Evolutionary conservation across 129 eudicot genomes (phyloP), one percentile per base, ranked within the genome.

Genomic region (Escallonia rubra): DNA sequence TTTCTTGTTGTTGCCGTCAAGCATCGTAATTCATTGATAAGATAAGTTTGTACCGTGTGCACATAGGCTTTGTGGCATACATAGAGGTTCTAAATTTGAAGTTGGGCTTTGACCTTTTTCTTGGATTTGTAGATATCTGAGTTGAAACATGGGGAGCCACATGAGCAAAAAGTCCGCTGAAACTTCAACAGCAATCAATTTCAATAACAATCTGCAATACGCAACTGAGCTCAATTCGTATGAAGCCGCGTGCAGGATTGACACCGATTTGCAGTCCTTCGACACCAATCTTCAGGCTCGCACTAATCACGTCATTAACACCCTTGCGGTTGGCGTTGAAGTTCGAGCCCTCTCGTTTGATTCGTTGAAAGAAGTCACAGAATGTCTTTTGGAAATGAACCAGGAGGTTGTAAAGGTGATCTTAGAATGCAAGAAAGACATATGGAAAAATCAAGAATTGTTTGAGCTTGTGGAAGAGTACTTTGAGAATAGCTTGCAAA

Each of bases 381-480:
- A 69, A 59, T 90, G 95, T 73, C 81, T 90, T 41, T 59, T 87
- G 57, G 97, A 90, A 50, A 87, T 90, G 95, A 90, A 90, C 68
- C 95, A 87, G 61, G 95, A 90, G 57, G 97, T 87, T 56, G 97
- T 90, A 5, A 90, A 87, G 56, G 91, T 90, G 10, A 90, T 90
- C 51, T 79, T 90, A 50, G 87, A 90, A 13, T 87, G 97, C 74
- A 90, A 90, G 88, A 79, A 84, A 71, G 97, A 90, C 66, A 90
- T 90, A 41, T 86, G 97, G 97, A 86, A 83, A 45, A 87, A 75
- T 68, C 86, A 84, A 67, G 97, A 90, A 70, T 46, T 90, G 82
- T 90, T 90, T 67, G 95, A 90, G 59, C 85, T 87, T 14, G 95
- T 87, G 3, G 97, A 90, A 61, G 97, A 90, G 42, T 90, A 83